These are phyloP conservation scores for Apophysomyces sp. DNA, from an alignment of 371 early-diverging fungal genomes.

Conservation along the genomic window DNA sequence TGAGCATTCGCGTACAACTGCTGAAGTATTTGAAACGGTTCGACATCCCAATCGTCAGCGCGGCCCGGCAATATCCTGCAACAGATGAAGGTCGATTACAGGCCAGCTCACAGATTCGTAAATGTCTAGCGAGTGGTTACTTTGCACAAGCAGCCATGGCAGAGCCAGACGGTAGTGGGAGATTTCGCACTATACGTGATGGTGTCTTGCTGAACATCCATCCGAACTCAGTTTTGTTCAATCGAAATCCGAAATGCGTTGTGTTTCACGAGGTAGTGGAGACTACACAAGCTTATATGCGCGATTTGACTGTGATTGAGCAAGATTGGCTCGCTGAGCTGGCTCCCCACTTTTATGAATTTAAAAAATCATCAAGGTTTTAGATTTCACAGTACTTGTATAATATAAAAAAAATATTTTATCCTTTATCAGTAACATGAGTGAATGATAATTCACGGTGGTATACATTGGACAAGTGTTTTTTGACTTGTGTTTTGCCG, in stretches of 20 bases:
- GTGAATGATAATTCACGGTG: no score
- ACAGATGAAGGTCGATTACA: conserved; percentile 26
- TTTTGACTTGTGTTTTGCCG: no score
- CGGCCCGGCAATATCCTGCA: conserved; percentile 30
- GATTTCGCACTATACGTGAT: conserved; percentile 65
- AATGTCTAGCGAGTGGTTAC: conserved; percentile 75
- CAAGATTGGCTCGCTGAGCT: conserved; percentile 71
- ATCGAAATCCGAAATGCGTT: conserved; percentile 74
- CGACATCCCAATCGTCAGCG: conserved; percentile 45
- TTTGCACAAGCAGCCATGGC: conserved; percentile 76
- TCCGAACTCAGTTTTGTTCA: conserved; percentile 76
- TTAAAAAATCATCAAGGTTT: conserved; percentile 18
- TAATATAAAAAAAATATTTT: background rate
- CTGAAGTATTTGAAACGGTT: conserved; percentile 63
- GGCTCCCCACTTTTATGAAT: conserved; percentile 63
- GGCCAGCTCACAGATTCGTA: conserved; percentile 54
- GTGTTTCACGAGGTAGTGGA: conserved; percentile 81
- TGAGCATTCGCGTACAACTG: conserved; percentile 70
- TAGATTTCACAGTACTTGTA: background rate
- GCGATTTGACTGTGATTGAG: conserved; percentile 71
- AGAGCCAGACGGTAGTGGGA: conserved; percentile 59
- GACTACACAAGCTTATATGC: conserved; percentile 73
- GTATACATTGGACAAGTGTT: no score
- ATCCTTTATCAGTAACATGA: no score
- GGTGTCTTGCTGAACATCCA: conserved; percentile 64